Evolutionary conservation across 2,329 filamentous ascomycete genomes (phyloP), one percentile per base, ranked within the genome.

Genomic region (Botrytis fabae): DNA sequence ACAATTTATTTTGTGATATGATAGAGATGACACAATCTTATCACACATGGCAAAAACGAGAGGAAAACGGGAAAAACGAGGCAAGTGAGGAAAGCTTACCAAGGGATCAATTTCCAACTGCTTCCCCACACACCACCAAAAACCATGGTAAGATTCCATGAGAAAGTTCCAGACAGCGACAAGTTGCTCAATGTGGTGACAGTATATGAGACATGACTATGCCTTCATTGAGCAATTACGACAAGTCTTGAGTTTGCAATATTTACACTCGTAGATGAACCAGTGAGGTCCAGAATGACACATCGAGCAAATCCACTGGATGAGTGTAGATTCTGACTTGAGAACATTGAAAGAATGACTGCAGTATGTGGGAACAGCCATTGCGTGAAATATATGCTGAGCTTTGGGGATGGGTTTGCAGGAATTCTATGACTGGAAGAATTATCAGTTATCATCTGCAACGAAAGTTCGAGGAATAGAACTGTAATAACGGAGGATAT

Each of bases 231-330:
- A 77, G 66, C 90, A 92, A 40, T 85, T 82, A 70, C 88, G 85
- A 81, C 90, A 92, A 44, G 87, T 85, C 82, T 91, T 89, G 69
- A 91, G 82, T 80, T 90, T 89, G 86, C 90, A 92, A 80, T 90
- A 91, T 75, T 86, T 84, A 83, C 90, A 92, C 81, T 92, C 89
- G 76, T 87, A 92, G 78, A 92, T 92, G 82, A 86, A 87, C 88
- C 89, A 91, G 81, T 90, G 87, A 69, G 89, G 89, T 1, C 89
- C 90, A 2, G 86, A 87, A 74, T 89, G 86, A 80, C 90, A 92
- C 78, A 90, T 82, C 74, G 87, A 85, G 83, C 90, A 92, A 69
- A 85, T 85, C 89, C 90, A 92, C 80, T 90, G 86, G 72, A 92
- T 85, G 71, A 92, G 81, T 18, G 86, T 90, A 79, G 84, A 90